Evolutionary conservation across 2,329 filamentous ascomycete genomes (phyloP).

Genomic region (Phaeosphaeria sp.): DNA sequence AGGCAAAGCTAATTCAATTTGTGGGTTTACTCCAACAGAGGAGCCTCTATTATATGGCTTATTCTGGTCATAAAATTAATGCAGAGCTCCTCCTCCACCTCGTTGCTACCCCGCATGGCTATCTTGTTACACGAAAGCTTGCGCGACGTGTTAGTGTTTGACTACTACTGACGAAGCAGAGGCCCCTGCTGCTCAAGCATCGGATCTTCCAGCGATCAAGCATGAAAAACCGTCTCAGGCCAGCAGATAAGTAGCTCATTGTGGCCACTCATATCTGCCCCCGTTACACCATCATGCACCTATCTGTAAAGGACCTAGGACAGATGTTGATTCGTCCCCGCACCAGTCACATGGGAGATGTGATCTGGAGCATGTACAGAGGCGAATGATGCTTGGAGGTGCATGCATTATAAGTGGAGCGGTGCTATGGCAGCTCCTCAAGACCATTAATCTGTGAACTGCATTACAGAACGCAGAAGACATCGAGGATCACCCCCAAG

Average conservation of each 20-base stretch:
- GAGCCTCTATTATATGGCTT: too few relatives aligned
- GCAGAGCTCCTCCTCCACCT: not conserved
- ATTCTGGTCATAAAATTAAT: too few relatives aligned
- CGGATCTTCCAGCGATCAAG: not conserved
- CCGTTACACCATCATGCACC: conserved; percentile 32
- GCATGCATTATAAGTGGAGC: conserved; percentile 8
- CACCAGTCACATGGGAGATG: not conserved
- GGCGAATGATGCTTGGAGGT: not conserved
- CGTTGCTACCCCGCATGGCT: conserved; percentile 1
- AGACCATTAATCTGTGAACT: not conserved
- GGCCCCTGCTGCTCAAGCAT: conserved; percentile 8
- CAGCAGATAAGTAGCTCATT: not conserved
- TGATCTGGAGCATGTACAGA: conserved; percentile 7
- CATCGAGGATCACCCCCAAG: not conserved
- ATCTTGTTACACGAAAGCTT: conserved; percentile 3
- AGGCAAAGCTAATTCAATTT: too few relatives aligned
- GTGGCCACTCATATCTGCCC: conserved; percentile 29
- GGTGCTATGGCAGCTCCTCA: conserved; percentile 3
- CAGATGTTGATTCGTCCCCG: conserved; percentile 11
- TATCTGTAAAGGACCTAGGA: conserved; percentile 13
- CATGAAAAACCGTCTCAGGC: not conserved
- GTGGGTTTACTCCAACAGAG: too few relatives aligned
- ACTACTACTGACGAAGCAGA: conserved; percentile 21
- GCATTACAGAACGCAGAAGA: not conserved
- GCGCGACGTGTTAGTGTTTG: conserved; percentile 2